Conservation (phyloP, 106 monocot species). For the Dioscorea zingiberensis region DNA sequence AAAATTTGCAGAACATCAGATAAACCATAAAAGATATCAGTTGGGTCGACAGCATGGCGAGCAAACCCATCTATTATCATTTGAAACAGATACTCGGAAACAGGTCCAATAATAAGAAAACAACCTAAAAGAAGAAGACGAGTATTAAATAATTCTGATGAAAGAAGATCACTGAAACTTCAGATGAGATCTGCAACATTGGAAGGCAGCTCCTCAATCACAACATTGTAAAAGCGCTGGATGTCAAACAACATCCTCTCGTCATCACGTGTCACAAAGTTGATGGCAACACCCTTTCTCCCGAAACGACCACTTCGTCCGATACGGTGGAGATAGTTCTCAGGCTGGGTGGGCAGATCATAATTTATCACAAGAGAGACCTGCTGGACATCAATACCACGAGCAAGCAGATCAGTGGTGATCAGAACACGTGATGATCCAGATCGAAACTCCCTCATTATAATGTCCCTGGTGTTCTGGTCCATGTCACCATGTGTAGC, state of each 20-base stretch:
- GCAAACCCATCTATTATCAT: background rate
- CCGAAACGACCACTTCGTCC: slow-evolving; percentile 5
- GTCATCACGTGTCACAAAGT: slow-evolving; percentile 4
- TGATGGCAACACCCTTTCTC: slow-evolving; percentile 1
- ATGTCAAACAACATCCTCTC: slow-evolving; percentile 4
- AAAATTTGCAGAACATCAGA: background rate
- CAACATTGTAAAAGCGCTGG: background rate
- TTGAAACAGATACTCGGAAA: background rate
- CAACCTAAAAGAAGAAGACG: background rate
- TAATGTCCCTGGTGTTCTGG: background rate
- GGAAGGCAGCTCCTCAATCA: slow-evolving; percentile 4
- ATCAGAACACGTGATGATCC: slow-evolving; percentile 6
- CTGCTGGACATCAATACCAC: slow-evolving; percentile 1
- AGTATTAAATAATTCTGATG: background rate
- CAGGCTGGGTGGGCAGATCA: slow-evolving; percentile 2
- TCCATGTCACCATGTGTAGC: slow-evolving; percentile 1
- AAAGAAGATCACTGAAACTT: background rate
- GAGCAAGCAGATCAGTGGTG: slow-evolving; percentile 5
- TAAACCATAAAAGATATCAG: no score
- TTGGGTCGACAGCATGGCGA: background rate
- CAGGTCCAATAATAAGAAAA: background rate
- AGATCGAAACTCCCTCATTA: slow-evolving; percentile 1
- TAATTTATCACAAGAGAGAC: slow-evolving; percentile 1
- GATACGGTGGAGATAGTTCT: slow-evolving; percentile 5
- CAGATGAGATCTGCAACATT: slow-evolving; percentile 7